Conservation (phyloP, 768 basidiomycete species). For the Xerocomus brunneocitrinus region DNA sequence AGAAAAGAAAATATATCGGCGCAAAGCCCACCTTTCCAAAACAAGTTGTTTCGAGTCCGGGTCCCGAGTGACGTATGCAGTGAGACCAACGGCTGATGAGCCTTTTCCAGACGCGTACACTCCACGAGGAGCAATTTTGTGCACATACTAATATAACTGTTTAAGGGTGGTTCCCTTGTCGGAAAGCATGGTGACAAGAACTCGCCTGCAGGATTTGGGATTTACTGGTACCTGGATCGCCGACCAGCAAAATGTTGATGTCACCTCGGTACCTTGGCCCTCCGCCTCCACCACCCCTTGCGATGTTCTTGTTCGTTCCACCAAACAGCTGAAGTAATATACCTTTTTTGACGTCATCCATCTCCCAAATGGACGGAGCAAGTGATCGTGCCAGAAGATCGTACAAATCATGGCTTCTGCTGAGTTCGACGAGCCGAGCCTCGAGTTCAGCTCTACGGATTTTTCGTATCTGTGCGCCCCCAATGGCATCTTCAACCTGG, state of each 20-base stretch:
- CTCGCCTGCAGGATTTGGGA: slow-evolving; percentile 88
- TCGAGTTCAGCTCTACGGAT: slow-evolving; percentile 69
- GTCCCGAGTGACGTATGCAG: slow-evolving; percentile 96
- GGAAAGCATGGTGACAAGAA: background rate
- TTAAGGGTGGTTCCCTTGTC: background rate
- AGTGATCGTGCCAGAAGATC: slow-evolving; percentile 79
- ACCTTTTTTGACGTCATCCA: slow-evolving; percentile 99
- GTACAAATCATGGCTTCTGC: slow-evolving; percentile 76
- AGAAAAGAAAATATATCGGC: background rate
- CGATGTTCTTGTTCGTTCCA: slow-evolving; percentile 94
- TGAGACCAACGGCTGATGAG: slow-evolving; percentile 96
- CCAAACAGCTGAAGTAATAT: slow-evolving; percentile 95
- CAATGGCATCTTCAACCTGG: slow-evolving; percentile 48
- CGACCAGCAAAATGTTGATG: slow-evolving; percentile 95
- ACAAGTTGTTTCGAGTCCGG: slow-evolving; percentile 98
- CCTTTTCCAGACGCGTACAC: slow-evolving; percentile 98
- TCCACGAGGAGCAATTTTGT: slow-evolving; percentile 96
- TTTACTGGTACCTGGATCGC: slow-evolving; percentile 96
- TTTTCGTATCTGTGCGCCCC: slow-evolving; percentile 33
- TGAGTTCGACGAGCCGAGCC: slow-evolving; percentile 67
- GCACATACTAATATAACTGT: slow-evolving; percentile 70
- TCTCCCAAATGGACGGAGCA: slow-evolving; percentile 94
- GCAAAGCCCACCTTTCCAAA: slow-evolving; percentile 72
- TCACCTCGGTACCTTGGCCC: slow-evolving; percentile 97
- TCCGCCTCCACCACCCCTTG: slow-evolving; percentile 89